Conservation (phyloP, 2,329 filamentous ascomycete genomes). For the Colletotrichum salicis region DNA sequence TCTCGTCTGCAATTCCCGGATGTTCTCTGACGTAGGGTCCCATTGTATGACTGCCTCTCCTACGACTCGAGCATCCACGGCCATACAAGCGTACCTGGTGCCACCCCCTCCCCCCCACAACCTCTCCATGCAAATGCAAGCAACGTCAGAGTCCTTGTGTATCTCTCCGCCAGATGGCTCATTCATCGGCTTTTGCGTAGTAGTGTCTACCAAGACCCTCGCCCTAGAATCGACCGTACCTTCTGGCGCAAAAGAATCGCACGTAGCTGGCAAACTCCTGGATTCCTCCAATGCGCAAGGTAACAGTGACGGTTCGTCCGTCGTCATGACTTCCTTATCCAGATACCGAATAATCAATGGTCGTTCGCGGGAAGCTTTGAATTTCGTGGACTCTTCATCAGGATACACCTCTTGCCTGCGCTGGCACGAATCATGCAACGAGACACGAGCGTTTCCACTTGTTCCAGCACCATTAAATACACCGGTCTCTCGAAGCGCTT, state of each 20-base stretch:
- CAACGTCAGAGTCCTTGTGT: background rate
- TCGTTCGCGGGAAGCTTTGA: too few species aligned
- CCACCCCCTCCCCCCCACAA: background rate
- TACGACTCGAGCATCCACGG: background rate
- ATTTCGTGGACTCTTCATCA: background rate
- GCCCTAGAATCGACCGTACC: too few species aligned
- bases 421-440: background rate
- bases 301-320: background rate
- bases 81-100: background rate
- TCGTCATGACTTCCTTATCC: conserved; percentile 36
- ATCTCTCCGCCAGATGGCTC: background rate
- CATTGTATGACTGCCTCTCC: background rate
- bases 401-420: background rate
- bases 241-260: background rate
- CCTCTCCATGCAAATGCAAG: background rate
- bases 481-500: conserved; percentile 20
- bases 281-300: background rate
- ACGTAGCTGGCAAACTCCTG: background rate
- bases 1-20: background rate
- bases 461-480: conserved; percentile 14
- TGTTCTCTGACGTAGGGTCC: background rate
- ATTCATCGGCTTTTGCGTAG: background rate
- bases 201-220: too few species aligned
- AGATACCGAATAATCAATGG: conserved; percentile 34
- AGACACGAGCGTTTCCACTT: background rate